Conservation (phyloP, 306 rosid genomes). For the Cucurbita argyrosperma region DNA sequence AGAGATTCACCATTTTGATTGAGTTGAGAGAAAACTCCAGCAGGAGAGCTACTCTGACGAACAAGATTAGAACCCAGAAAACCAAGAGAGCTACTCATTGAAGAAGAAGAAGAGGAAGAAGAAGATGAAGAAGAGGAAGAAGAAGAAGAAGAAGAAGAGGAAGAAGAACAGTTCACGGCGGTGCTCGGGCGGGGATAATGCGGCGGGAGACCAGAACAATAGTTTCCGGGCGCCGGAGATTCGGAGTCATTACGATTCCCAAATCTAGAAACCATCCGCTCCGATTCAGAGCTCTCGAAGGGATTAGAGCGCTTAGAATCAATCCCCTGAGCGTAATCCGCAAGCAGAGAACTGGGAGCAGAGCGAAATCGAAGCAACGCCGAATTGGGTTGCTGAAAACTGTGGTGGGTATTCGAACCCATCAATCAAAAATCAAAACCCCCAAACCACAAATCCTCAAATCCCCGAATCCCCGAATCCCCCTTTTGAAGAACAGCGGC, state of each 20-base stretch:
- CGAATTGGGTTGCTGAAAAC: slow-evolving; percentile 31
- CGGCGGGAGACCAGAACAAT: slow-evolving; percentile 43
- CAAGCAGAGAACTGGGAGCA: slow-evolving; percentile 39
- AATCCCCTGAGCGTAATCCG: slow-evolving; percentile 17
- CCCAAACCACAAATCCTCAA: not conserved
- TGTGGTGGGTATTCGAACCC: slow-evolving; percentile 43
- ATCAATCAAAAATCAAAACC: slow-evolving; percentile 8
- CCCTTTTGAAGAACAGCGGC: not conserved
- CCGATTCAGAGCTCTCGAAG: slow-evolving; percentile 24
- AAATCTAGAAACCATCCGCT: slow-evolving; percentile 33
- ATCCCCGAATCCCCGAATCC: not conserved
- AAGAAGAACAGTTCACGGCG: slow-evolving; percentile 16
- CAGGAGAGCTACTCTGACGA: slow-evolving; percentile 54
- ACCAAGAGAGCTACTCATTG: slow-evolving; percentile 35
- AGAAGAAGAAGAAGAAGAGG: slow-evolving; percentile 13
- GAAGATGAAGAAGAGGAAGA: slow-evolving; percentile 14
- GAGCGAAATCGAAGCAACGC: slow-evolving; percentile 70
- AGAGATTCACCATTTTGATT: slow-evolving; percentile 41
- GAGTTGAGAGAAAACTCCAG: slow-evolving; percentile 38
- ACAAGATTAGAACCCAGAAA: slow-evolving; percentile 32
- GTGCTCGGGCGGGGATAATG: slow-evolving; percentile 64
- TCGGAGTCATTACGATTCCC: slow-evolving; percentile 21
- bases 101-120: slow-evolving; percentile 8
- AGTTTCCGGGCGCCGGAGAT: slow-evolving; percentile 13
- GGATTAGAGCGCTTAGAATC: slow-evolving; percentile 8